A percentile compares a stretch with the other conserved stretches of the same genome.
phyloP scores from a whole-genome alignment of 2,329 filamentous ascomycete species.

The Fusarium annulatum region DNA sequence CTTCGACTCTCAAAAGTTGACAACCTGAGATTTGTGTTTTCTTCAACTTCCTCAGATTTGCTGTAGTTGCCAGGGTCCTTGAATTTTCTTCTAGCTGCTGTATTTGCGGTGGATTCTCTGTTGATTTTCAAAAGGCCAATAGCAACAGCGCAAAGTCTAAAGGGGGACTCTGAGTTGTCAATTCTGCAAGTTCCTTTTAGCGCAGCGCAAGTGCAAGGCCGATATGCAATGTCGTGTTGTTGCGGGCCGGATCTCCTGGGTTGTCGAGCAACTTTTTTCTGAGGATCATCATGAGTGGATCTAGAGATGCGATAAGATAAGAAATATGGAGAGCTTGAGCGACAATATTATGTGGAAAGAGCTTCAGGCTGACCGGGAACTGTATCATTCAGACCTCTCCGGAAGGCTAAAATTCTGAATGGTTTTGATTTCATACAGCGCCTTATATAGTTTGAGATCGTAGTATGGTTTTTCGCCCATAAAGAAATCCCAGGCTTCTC shows the following conservation, averaged over 20 bases:
- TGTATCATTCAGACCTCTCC: background rate
- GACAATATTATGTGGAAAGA: conserved; percentile 37
- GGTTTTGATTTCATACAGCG: no score
- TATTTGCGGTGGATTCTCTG: conserved; percentile 25
- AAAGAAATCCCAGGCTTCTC: background rate
- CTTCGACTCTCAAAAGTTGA: background rate
- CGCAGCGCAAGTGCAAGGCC: conserved; percentile 32
- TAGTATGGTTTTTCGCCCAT: accelerated
- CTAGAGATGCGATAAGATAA: conserved; percentile 34
- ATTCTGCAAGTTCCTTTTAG: conserved; percentile 39
- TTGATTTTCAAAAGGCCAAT: conserved; percentile 25
- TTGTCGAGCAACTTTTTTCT: conserved; percentile 45
- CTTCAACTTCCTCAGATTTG: conserved; percentile 36
- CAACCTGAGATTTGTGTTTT: conserved; percentile 14
- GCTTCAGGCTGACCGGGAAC: background rate
- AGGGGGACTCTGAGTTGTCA: conserved; percentile 28
- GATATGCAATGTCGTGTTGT: conserved; percentile 39
- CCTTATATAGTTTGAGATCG: background rate
- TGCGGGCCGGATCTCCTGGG: conserved; percentile 36
- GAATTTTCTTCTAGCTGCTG: conserved; percentile 37
- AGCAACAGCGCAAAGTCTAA: conserved; percentile 7
- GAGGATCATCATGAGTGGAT: conserved; percentile 39
- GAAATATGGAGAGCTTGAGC: conserved; percentile 7
- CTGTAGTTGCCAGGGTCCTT: conserved; percentile 29
- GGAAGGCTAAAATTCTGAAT: accelerated